phyloP scores from a whole-genome alignment of 169 alveolate species.

The Plasmodium vivax region DNA sequence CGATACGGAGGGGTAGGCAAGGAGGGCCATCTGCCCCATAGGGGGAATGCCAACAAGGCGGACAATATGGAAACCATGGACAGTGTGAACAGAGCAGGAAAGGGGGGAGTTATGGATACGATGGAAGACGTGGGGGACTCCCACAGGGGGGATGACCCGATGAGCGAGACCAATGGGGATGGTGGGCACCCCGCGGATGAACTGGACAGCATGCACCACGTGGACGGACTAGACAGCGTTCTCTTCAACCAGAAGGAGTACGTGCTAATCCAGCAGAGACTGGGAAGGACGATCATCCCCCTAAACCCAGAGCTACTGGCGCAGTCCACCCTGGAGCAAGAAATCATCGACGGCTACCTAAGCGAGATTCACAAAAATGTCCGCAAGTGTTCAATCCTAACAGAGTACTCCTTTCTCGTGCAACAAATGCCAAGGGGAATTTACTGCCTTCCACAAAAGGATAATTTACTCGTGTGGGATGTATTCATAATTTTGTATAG shows the following conservation, averaged over 20 bases:
- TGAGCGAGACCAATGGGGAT: not conserved
- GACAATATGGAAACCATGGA: slow-evolving; percentile 1
- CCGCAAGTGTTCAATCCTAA: slow-evolving; percentile 36
- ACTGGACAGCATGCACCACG: not conserved
- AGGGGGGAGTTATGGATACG: not conserved
- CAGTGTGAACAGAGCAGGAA: not conserved
- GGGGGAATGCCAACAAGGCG: not conserved
- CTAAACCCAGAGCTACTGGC: slow-evolving; percentile 56
- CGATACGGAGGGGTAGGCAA: not conserved
- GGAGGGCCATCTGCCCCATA: not conserved
- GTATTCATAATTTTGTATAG: slow-evolving; percentile 33
- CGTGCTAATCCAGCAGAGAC: slow-evolving; percentile 14
- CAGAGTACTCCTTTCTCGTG: slow-evolving; percentile 61
- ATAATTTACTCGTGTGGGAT: slow-evolving; percentile 59
- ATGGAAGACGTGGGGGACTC: not conserved
- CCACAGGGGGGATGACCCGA: not conserved
- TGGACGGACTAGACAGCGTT: slow-evolving; percentile 20
- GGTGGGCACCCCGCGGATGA: too few relatives aligned
- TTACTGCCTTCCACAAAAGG: slow-evolving; percentile 51
- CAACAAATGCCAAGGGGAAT: slow-evolving; percentile 47
- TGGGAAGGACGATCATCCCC: slow-evolving; percentile 69
- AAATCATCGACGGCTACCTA: slow-evolving; percentile 39
- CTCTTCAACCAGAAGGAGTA: slow-evolving; percentile 25
- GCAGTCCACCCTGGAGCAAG: slow-evolving; percentile 49
- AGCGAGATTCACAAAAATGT: slow-evolving; percentile 51